A percentile compares a stretch with the other conserved stretches of the same genome.
These are phyloP conservation scores for Magnaporthales sp. DNA, from an alignment of 2,329 filamentous ascomycete genomes.

Conservation along the genomic window DNA sequence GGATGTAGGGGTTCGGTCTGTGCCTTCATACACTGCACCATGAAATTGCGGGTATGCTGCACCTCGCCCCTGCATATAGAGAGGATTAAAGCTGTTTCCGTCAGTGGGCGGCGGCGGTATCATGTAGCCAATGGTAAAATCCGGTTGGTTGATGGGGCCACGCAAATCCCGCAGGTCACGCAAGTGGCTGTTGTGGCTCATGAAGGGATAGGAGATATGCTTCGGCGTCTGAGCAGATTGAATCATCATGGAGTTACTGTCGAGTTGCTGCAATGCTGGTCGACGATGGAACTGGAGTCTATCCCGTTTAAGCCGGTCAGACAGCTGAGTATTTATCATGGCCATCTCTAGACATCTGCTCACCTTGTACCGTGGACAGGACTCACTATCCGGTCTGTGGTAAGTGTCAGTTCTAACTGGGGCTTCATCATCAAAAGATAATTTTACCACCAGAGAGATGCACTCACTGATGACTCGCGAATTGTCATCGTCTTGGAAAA, in stretches of 20 bases:
- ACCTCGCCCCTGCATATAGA: not conserved
- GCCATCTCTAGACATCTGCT: not conserved
- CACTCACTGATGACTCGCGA: constrained; percentile 6
- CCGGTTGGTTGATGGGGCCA: not conserved
- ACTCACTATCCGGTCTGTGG: constrained; percentile 4
- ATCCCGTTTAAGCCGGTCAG: not conserved
- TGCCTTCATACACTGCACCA: not conserved
- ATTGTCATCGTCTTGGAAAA: constrained; percentile 9
- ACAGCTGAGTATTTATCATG: not conserved
- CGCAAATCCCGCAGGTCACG: not conserved
- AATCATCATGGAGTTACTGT: constrained; percentile 11
- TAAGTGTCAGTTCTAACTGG: not conserved
- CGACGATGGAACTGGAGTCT: constrained; percentile 10
- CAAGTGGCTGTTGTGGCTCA: not conserved
- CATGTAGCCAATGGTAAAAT: not conserved
- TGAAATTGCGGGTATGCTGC: not conserved
- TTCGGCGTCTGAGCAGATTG: not conserved
- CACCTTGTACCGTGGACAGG: constrained; percentile 10
- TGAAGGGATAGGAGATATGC: not conserved
- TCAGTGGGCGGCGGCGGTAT: not conserved
- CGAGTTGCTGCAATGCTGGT: constrained; percentile 10
- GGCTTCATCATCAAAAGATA: not conserved
- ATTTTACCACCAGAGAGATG: not conserved
- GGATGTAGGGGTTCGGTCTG: not conserved
- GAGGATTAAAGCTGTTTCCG: constrained; percentile 1